phyloP scores from a whole-genome alignment of 1,139 yeast genomes.

The Pichia sp. region DNA sequence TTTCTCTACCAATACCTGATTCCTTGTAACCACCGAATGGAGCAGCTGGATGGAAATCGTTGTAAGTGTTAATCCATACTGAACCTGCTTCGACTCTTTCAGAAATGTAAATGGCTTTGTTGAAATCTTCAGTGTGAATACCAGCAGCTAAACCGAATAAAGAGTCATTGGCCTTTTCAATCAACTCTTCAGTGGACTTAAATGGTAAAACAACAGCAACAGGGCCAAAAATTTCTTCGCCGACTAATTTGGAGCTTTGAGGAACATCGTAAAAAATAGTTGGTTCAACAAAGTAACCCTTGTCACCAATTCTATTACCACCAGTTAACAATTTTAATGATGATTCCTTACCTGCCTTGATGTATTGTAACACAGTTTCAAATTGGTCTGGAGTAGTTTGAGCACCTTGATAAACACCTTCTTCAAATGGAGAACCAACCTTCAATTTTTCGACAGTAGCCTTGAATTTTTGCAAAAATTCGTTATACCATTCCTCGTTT shows the following conservation, averaged over 20 bases:
- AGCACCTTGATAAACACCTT: slow-evolving; percentile 72
- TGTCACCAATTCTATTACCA: slow-evolving; percentile 58
- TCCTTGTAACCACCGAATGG: slow-evolving; percentile 81
- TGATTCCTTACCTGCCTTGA: slow-evolving; percentile 63
- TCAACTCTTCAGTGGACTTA: slow-evolving; percentile 61
- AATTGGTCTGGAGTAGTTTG: slow-evolving; percentile 73
- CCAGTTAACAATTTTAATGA: slow-evolving; percentile 75
- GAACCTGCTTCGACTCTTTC: slow-evolving; percentile 71
- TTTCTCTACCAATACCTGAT: slow-evolving; percentile 89
- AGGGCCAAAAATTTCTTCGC: slow-evolving; percentile 86
- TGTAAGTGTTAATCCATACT: slow-evolving; percentile 76
- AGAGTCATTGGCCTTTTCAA: slow-evolving; percentile 62
- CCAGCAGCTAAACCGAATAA: slow-evolving; percentile 84
- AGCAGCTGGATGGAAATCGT: slow-evolving; percentile 72
- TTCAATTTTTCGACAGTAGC: slow-evolving; percentile 42
- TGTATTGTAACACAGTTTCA: slow-evolving; percentile 65
- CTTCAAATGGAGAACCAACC: slow-evolving; percentile 75
- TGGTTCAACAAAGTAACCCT: slow-evolving; percentile 76
- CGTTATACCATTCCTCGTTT: slow-evolving; percentile 58
- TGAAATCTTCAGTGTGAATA: slow-evolving; percentile 58
- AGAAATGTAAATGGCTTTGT: slow-evolving; percentile 56
- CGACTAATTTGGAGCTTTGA: slow-evolving; percentile 58
- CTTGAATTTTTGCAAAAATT: slow-evolving; percentile 49
- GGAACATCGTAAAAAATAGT: slow-evolving; percentile 68
- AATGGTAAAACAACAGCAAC: slow-evolving; percentile 71